A percentile compares a stretch with the other conserved stretches of the same genome.
phyloP scores from a whole-genome alignment of 2,329 filamentous ascomycete genomes.

The Penicillium griseofulvum region DNA sequence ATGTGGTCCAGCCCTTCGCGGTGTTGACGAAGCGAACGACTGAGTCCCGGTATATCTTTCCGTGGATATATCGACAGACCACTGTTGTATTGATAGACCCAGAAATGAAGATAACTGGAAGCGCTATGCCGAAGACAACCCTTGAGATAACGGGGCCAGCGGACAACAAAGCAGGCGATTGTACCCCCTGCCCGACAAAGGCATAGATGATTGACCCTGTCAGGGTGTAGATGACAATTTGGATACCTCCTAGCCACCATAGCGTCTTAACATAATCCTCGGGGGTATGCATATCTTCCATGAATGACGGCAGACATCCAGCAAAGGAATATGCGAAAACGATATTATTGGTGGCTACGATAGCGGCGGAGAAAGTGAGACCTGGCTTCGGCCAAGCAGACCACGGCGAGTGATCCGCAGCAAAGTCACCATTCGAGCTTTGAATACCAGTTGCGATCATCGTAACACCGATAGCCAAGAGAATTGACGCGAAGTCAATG shows the following conservation, averaged over 20 bases:
- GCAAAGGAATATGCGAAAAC: constrained; percentile 7
- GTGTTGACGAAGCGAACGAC: constrained; percentile 15
- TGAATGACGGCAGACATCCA: constrained; percentile 3
- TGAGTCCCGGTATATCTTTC: constrained; percentile 13
- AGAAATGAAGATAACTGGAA: constrained; percentile 14
- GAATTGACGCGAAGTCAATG: constrained; percentile 34
- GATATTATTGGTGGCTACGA: constrained; percentile 7
- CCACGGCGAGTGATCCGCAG: constrained; percentile 6
- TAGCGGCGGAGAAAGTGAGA: constrained; percentile 5
- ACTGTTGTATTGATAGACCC: constrained; percentile 18
- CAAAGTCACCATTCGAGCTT: constrained; percentile 17
- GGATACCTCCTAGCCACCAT: constrained; percentile 8
- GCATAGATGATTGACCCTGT: constrained; percentile 9
- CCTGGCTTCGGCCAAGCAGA: constrained; percentile 10
- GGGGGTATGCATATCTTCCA: constrained; percentile 9
- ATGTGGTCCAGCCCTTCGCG: constrained; percentile 15
- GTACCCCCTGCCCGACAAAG: constrained; percentile 8
- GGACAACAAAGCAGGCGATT: constrained; percentile 6
- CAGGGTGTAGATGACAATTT: constrained; percentile 3
- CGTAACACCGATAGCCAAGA: constrained; percentile 30
- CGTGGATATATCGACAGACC: constrained; percentile 18
- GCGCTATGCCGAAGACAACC: constrained; percentile 6
- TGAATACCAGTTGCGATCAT: constrained; percentile 31
- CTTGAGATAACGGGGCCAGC: constrained; percentile 4
- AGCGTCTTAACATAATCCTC: constrained; percentile 6